These are phyloP conservation scores for Candida glucosophila DNA, from an alignment of 1,139 yeast species.

Conservation along the genomic window DNA sequence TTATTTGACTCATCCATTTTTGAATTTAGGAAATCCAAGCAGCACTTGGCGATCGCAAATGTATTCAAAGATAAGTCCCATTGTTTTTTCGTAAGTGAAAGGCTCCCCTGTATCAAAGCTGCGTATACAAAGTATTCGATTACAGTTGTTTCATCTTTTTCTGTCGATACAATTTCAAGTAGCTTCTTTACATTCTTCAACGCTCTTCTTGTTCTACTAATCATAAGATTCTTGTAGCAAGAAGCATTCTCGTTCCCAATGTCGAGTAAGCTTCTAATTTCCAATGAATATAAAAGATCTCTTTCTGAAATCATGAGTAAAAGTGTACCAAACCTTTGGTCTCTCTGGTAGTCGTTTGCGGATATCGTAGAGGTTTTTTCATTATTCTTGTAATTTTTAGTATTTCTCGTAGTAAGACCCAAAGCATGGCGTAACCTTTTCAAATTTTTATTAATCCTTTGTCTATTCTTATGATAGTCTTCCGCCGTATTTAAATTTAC, in stretches of 20 bases:
- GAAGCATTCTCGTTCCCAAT: conserved; percentile 37
- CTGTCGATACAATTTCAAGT: conserved; percentile 27
- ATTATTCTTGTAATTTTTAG: conserved; percentile 42
- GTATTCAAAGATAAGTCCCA: conserved; percentile 48
- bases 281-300: conserved; percentile 60
- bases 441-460: conserved; percentile 36
- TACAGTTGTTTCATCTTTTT: conserved; percentile 21
- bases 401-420: conserved; percentile 48
- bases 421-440: conserved; percentile 51
- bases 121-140: conserved; percentile 56
- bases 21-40: conserved; percentile 41
- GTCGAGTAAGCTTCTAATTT: conserved; percentile 50
- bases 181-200: conserved; percentile 36
- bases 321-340: conserved; percentile 39
- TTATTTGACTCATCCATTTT: conserved; percentile 5
- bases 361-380: conserved; percentile 35
- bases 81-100: conserved; percentile 47
- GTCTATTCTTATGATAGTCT: conserved; percentile 44
- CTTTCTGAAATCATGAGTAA: conserved; percentile 56
- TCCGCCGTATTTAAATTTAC: conserved; percentile 44
- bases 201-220: conserved; percentile 65
- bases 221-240: conserved; percentile 43
- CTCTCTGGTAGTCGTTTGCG: conserved; percentile 36
- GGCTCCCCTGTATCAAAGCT: conserved; percentile 53
- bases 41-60: conserved; percentile 55